phyloP scores from a whole-genome alignment of 495 filamentous ascomycete genomes.

The Glarea lozoyensis region DNA sequence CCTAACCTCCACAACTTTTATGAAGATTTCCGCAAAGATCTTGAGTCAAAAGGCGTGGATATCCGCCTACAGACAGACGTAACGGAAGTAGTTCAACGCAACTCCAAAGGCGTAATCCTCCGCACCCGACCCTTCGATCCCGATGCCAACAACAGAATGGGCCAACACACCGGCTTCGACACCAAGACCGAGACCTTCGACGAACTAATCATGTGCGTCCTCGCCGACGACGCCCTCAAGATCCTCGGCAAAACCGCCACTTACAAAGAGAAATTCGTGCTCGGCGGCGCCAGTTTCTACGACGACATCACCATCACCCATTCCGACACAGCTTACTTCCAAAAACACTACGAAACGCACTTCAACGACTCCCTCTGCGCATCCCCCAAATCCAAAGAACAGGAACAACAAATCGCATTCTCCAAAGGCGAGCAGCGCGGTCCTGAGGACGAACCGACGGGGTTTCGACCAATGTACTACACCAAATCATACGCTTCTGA shows the following conservation, averaged over 20 bases:
- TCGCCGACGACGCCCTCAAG: slow-evolving; percentile 64
- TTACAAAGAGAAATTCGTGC: slow-evolving; percentile 55
- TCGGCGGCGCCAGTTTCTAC: slow-evolving; percentile 68
- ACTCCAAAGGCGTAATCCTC: slow-evolving; percentile 49
- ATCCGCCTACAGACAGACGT: slow-evolving; percentile 58
- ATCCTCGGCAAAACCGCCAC: slow-evolving; percentile 55
- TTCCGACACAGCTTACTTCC: slow-evolving; percentile 65
- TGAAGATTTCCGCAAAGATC: slow-evolving; percentile 52
- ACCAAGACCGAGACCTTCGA: slow-evolving; percentile 45
- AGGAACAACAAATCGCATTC: slow-evolving; percentile 43
- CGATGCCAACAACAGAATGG: slow-evolving; percentile 8
- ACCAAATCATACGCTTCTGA: slow-evolving; percentile 60
- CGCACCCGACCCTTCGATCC: slow-evolving; percentile 17
- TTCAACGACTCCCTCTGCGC: slow-evolving; percentile 47
- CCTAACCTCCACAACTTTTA: slow-evolving; percentile 69
- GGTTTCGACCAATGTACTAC: slow-evolving; percentile 76
- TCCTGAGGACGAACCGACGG: slow-evolving; percentile 22
- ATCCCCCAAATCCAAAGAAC: slow-evolving; percentile 33
- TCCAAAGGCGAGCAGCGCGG: slow-evolving; percentile 30
- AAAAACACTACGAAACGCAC: slow-evolving; percentile 63
- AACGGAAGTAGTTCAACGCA: slow-evolving; percentile 44
- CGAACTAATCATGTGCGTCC: slow-evolving; percentile 65
- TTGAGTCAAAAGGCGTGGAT: slow-evolving; percentile 52
- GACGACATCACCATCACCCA: slow-evolving; percentile 84
- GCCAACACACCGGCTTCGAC: slow-evolving; percentile 8